phyloP scores from a whole-genome alignment of 371 early-diverging fungal genomes.

The Mortierella polycephala region DNA sequence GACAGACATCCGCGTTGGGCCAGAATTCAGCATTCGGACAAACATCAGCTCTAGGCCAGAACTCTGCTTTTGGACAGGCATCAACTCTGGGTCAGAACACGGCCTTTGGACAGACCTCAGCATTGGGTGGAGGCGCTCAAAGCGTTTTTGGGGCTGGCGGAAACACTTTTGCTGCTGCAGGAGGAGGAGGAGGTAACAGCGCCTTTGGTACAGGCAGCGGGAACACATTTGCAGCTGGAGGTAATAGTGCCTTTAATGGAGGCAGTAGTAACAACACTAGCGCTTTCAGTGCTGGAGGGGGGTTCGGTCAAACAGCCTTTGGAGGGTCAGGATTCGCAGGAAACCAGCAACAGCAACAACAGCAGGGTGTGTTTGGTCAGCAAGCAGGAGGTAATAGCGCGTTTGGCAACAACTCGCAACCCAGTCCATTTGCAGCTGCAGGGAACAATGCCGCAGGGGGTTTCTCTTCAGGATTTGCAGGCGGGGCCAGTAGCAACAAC shows the following conservation, averaged over 20 bases:
- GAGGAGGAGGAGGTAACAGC: not conserved
- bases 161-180: slow-evolving; percentile 11
- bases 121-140: slow-evolving; percentile 10
- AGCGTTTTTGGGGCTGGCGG: slow-evolving; percentile 36
- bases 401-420: not conserved
- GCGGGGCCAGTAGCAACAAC: not conserved
- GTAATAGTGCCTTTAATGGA: slow-evolving; percentile 12
- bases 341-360: slow-evolving; percentile 24
- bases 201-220: slow-evolving; percentile 8
- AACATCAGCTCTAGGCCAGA: slow-evolving; percentile 4
- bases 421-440: slow-evolving; percentile 7
- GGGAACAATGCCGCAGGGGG: slow-evolving; percentile 6
- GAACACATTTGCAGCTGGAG: slow-evolving; percentile 27
- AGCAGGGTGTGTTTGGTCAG: slow-evolving; percentile 9
- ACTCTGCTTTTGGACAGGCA: slow-evolving; percentile 21
- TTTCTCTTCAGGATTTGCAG: slow-evolving; percentile 2
- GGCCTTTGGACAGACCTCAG: slow-evolving; percentile 14
- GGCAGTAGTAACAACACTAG: slow-evolving; percentile 10
- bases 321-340: slow-evolving; percentile 34
- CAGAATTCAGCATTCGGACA: slow-evolving; percentile 12
- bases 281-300: slow-evolving; percentile 31
- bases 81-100: slow-evolving; percentile 13
- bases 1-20: slow-evolving; percentile 19
- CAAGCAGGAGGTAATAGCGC: not conserved
- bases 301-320: slow-evolving; percentile 50